Evolutionary conservation across 1,284 basidiomycete genomes (phyloP).

Genomic region (Trichosporon ovoides): DNA sequence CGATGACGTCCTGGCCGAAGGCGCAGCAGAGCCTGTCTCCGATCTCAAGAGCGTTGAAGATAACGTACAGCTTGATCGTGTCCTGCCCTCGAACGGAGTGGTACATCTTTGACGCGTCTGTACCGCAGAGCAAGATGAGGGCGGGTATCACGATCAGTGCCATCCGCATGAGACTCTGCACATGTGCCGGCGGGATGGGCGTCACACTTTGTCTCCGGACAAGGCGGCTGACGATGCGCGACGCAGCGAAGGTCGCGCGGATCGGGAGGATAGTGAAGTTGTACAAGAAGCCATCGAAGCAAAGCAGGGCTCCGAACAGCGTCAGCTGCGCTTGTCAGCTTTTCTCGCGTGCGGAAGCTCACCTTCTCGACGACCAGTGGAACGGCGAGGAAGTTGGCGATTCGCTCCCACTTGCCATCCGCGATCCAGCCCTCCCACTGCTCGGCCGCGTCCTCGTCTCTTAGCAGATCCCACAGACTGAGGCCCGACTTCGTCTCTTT

Average conservation of each 20-base stretch:
- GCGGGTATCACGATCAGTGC: conserved; percentile 73
- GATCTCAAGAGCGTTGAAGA: conserved; percentile 98
- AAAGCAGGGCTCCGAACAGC: conserved; percentile 85
- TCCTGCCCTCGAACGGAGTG: conserved; percentile 98
- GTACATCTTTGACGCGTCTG: conserved; percentile 97
- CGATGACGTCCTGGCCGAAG: conserved; percentile 95
- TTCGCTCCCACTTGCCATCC: conserved; percentile 63
- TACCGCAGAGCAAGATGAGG: conserved; percentile 69
- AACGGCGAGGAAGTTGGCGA: conserved; percentile 91
- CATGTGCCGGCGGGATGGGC: conserved; percentile 37
- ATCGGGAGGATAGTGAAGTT: conserved; percentile 97
- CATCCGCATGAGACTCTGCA: conserved; percentile 61
- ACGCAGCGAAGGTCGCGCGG: conserved; percentile 66
- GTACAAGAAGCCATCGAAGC: conserved; percentile 95
- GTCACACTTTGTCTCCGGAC: conserved; percentile 15
- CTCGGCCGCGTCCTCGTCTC: conserved; percentile 44
- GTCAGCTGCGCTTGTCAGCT: conserved; percentile 61
- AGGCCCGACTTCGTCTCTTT: not conserved
- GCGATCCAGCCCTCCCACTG: conserved; percentile 46
- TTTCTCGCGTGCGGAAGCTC: conserved; percentile 17
- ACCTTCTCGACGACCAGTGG: conserved; percentile 93
- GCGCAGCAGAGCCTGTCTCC: conserved; percentile 91
- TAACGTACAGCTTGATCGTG: conserved; percentile 97
- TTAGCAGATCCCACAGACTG: conserved; percentile 28
- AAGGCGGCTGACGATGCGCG: conserved; percentile 52